These are phyloP conservation scores for Picochlorum sp. DNA, from an alignment of 139 green algal species.

Conservation along the genomic window DNA sequence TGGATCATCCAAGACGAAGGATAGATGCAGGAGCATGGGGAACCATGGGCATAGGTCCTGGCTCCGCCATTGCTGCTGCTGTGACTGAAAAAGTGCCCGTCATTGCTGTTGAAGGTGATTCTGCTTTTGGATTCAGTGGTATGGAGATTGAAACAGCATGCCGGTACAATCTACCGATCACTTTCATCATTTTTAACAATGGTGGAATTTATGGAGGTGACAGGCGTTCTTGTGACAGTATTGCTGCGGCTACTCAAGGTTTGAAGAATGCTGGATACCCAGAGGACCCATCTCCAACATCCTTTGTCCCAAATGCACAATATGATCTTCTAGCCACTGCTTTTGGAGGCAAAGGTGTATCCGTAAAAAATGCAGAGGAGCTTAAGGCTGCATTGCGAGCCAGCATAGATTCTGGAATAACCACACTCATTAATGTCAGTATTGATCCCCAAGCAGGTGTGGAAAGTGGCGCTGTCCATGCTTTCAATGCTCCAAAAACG, in stretches of 20 bases:
- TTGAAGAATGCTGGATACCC: constrained; percentile 20
- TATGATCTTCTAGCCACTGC: constrained; percentile 58
- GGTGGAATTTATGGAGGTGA: constrained; percentile 73
- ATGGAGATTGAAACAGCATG: constrained; percentile 65
- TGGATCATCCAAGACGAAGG: constrained; percentile 36
- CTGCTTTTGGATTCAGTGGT: constrained; percentile 70
- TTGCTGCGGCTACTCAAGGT: constrained; percentile 21
- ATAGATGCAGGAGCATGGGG: constrained; percentile 74
- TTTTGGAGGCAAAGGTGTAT: constrained; percentile 48
- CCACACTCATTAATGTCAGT: constrained; percentile 51
- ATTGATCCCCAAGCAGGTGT: constrained; percentile 63
- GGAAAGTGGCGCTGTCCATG: constrained; percentile 58
- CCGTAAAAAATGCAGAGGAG: constrained; percentile 20
- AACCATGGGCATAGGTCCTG: constrained; percentile 76
- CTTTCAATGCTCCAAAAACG: constrained; percentile 39
- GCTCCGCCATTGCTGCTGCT: constrained; percentile 30
- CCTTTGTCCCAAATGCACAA: constrained; percentile 45
- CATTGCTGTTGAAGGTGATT: constrained; percentile 71
- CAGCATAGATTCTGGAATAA: constrained; percentile 22
- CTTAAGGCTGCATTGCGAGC: constrained; percentile 26
- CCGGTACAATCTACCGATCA: constrained; percentile 61
- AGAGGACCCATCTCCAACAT: constrained; percentile 53
- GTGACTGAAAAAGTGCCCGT: constrained; percentile 26
- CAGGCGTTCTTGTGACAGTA: constrained; percentile 27
- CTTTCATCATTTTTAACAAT: constrained; percentile 74